phyloP scores from a whole-genome alignment of 192 early-diverging fungal species.

The Umbelopsis ramanniana region DNA sequence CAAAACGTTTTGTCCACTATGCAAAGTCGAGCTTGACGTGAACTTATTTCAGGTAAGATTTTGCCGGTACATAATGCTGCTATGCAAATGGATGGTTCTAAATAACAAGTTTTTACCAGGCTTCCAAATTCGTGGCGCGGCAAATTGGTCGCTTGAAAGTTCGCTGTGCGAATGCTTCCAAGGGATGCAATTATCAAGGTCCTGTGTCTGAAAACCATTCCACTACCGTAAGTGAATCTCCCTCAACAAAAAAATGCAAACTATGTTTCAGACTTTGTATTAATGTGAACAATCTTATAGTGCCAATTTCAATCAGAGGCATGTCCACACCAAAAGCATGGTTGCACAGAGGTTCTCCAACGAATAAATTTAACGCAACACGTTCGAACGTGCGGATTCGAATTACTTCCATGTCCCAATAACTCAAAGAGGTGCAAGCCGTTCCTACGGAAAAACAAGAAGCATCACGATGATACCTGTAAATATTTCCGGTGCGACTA shows the following conservation, averaged over 20 bases:
- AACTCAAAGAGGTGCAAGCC: slow-evolving; percentile 24
- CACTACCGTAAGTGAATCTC: slow-evolving; percentile 23
- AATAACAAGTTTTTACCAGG: not conserved
- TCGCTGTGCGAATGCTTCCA: slow-evolving; percentile 23
- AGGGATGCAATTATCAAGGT: slow-evolving; percentile 38
- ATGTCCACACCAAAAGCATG: slow-evolving; percentile 35
- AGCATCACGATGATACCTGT: slow-evolving; percentile 33
- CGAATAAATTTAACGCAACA: slow-evolving; percentile 25
- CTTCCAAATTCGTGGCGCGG: slow-evolving; percentile 41
- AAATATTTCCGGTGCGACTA: slow-evolving; percentile 37
- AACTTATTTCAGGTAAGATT: slow-evolving; percentile 16
- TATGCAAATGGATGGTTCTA: not conserved
- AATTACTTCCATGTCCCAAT: slow-evolving; percentile 34
- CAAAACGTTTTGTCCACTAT: slow-evolving; percentile 14
- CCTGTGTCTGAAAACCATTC: slow-evolving; percentile 28
- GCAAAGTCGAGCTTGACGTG: slow-evolving; percentile 22
- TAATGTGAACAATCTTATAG: slow-evolving; percentile 8
- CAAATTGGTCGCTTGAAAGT: slow-evolving; percentile 35
- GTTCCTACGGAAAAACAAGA: slow-evolving; percentile 31
- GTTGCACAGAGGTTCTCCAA: slow-evolving; percentile 29
- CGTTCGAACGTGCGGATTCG: slow-evolving; percentile 23
- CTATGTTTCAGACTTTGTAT: too few relatives aligned
- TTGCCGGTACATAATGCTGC: not conserved
- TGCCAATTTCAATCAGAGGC: slow-evolving; percentile 26
- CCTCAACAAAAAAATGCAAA: not conserved